Evolutionary conservation across 1,139 yeast genomes (phyloP).

Genomic region (Geotrichum restrictum): DNA sequence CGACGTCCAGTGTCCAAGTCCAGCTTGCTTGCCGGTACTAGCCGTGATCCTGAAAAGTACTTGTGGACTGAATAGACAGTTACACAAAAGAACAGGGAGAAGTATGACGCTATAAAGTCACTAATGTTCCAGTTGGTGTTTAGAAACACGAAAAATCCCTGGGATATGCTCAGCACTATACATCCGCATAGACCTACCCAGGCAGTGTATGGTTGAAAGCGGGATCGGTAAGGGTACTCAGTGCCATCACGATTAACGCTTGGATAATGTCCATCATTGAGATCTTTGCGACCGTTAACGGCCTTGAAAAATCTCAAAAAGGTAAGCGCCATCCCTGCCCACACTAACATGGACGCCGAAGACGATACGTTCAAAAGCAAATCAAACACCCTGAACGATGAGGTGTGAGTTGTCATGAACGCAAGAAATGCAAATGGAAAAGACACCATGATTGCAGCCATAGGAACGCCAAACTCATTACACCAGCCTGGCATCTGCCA

Average conservation of each 20-base stretch:
- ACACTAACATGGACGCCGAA: slow-evolving; percentile 67
- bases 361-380: slow-evolving; percentile 62
- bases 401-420: slow-evolving; percentile 54
- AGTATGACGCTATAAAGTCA: slow-evolving; percentile 65
- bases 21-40: slow-evolving; percentile 54
- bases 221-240: slow-evolving; percentile 67
- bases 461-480: slow-evolving; percentile 67
- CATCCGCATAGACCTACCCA: slow-evolving; percentile 61
- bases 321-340: slow-evolving; percentile 79
- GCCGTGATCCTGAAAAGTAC: slow-evolving; percentile 38
- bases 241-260: slow-evolving; percentile 32
- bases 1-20: slow-evolving; percentile 78
- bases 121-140: slow-evolving; percentile 58
- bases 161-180: slow-evolving; percentile 51
- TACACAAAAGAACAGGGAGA: slow-evolving; percentile 55
- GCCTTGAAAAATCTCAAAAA: slow-evolving; percentile 70
- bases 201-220: slow-evolving; percentile 73
- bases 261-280: slow-evolving; percentile 22
- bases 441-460: slow-evolving; percentile 60
- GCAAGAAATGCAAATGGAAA: slow-evolving; percentile 59
- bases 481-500: slow-evolving; percentile 59
- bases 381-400: slow-evolving; percentile 63
- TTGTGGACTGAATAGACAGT: slow-evolving; percentile 56
- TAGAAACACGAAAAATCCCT: slow-evolving; percentile 66
- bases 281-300: slow-evolving; percentile 32